Evolutionary conservation across 371 early-diverging fungal species (phyloP).

Genomic region (Smittium mucronatum): DNA sequence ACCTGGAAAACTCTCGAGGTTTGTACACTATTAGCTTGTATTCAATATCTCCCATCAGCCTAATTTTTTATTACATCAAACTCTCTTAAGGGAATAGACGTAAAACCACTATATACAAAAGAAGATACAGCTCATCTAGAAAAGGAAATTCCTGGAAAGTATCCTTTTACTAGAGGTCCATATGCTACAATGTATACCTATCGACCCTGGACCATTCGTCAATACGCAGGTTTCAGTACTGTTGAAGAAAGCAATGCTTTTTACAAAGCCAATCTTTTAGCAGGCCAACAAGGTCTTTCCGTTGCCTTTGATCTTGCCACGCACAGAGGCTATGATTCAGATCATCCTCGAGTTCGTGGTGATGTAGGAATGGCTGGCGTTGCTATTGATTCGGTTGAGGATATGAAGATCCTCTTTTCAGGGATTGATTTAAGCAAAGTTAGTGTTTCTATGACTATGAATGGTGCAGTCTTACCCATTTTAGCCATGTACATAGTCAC

Average conservation of each 20-base stretch:
- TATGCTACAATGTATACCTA: slow-evolving; percentile 82
- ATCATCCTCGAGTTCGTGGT: slow-evolving; percentile 70
- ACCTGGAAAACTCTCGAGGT: slow-evolving; percentile 64
- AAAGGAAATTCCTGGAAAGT: slow-evolving; percentile 64
- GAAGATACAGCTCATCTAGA: slow-evolving; percentile 41
- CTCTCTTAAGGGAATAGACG: slow-evolving; percentile 41
- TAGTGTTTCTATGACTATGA: slow-evolving; percentile 85
- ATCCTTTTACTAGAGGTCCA: slow-evolving; percentile 73
- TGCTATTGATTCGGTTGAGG: slow-evolving; percentile 78
- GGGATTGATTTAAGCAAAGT: slow-evolving; percentile 75
- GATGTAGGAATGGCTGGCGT: slow-evolving; percentile 90
- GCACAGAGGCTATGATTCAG: slow-evolving; percentile 74
- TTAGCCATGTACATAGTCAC: slow-evolving; percentile 81
- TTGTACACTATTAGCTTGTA: slow-evolving; percentile 21
- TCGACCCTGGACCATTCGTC: slow-evolving; percentile 73
- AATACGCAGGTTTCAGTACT: slow-evolving; percentile 81
- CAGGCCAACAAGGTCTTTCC: slow-evolving; percentile 72
- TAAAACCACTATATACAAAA: slow-evolving; percentile 70
- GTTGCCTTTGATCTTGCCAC: slow-evolving; percentile 81
- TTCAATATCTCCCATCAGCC: too few species aligned
- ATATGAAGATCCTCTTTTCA: slow-evolving; percentile 79
- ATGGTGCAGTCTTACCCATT: slow-evolving; percentile 78
- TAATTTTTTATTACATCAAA: slow-evolving; percentile 6
- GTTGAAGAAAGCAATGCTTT: slow-evolving; percentile 76
- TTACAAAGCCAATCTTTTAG: slow-evolving; percentile 70